Conservation (phyloP, 441 rosid genomes). For the Mallotus japonicus region DNA sequence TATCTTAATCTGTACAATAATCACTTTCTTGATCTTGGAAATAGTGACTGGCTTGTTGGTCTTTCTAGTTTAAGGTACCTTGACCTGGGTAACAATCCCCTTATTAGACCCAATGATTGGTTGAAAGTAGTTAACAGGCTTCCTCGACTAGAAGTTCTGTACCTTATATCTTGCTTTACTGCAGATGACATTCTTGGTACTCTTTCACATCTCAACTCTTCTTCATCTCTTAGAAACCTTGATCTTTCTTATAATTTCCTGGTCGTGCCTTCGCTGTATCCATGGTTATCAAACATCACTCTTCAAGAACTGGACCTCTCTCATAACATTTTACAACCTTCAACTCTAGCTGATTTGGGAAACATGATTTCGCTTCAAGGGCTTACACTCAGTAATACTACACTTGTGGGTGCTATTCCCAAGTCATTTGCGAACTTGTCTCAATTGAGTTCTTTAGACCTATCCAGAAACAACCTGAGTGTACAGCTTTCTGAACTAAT, state of each 20-base stretch:
- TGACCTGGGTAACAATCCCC: background rate
- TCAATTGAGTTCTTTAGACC: background rate
- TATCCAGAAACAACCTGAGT: constrained; percentile 7
- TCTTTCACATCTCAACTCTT: constrained; percentile 9
- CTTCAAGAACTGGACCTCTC: constrained; percentile 1
- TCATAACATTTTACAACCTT: background rate
- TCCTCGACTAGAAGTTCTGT: constrained; percentile 5
- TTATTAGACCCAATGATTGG: constrained; percentile 4
- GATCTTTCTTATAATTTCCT: background rate
- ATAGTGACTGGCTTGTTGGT: constrained; percentile 5
- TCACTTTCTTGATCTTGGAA: background rate
- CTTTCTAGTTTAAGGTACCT: constrained; percentile 9
- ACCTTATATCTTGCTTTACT: background rate
- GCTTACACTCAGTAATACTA: constrained; percentile 10
- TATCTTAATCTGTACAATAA: constrained; percentile 13
- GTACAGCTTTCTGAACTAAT: constrained; percentile 4
- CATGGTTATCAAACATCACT: constrained; percentile 2
- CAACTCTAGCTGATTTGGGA: background rate
- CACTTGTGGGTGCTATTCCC: constrained; percentile 12
- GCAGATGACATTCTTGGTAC: background rate
- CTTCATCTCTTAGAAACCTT: constrained; percentile 10
- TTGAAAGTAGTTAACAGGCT: constrained; percentile 6
- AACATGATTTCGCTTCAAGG: background rate
- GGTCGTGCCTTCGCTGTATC: background rate
- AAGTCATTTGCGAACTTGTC: constrained; percentile 6